Conservation (phyloP, 768 basidiomycete species). For the Leccinum arenicola region DNA sequence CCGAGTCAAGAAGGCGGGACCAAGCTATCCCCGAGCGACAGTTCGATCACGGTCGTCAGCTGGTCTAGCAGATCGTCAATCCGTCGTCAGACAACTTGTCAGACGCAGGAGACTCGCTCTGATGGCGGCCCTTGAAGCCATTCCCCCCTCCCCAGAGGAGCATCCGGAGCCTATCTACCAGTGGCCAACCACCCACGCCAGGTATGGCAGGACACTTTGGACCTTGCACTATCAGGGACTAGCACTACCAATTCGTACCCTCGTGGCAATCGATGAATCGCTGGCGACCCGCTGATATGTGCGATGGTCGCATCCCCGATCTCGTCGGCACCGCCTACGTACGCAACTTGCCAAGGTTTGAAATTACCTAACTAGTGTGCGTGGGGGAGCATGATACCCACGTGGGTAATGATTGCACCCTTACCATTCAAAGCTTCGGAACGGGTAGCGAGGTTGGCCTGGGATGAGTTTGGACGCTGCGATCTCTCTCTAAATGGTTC, state of each 20-base stretch:
- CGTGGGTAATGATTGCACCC: constrained; percentile 4
- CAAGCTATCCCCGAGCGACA: constrained; percentile 4
- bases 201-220: constrained; percentile 4
- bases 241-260: constrained; percentile 2
- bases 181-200: constrained; percentile 2
- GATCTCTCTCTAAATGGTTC: background rate
- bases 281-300: constrained; percentile 12
- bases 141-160: background rate
- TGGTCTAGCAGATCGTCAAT: constrained; percentile 8
- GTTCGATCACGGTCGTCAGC: constrained; percentile 7
- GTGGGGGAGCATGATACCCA: background rate
- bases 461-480: background rate
- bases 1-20: background rate
- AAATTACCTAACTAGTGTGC: constrained; percentile 5
- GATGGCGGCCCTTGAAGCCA: background rate
- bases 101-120: background rate
- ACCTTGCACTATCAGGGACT: constrained; percentile 16
- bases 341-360: background rate
- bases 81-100: background rate
- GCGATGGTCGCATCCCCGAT: constrained; percentile 23
- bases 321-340: constrained; percentile 9
- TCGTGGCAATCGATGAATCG: constrained; percentile 23
- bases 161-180: constrained; percentile 7
- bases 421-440: background rate
- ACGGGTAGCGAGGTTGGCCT: background rate